Evolutionary conservation across 495 filamentous ascomycete species (phyloP).

Genomic region (Talaromyces liani): DNA sequence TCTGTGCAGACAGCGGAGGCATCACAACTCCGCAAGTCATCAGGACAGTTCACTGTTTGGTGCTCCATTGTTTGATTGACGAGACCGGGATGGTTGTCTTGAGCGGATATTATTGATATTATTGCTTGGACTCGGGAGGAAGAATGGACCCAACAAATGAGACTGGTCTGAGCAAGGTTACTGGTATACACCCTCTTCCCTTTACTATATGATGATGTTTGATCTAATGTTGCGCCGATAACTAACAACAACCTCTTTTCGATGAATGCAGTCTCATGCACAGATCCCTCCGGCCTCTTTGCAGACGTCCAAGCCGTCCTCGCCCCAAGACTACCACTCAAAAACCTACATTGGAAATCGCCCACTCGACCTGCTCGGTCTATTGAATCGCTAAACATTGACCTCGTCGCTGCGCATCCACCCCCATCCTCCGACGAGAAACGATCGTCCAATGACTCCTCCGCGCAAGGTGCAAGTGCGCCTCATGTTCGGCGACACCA

Average conservation of each 20-base stretch:
- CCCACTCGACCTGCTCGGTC: slow-evolving; percentile 82
- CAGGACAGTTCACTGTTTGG: not conserved
- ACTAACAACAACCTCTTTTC: slow-evolving; percentile 8
- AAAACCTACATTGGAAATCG: slow-evolving; percentile 94
- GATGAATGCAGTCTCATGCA: slow-evolving; percentile 52
- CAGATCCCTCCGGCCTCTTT: slow-evolving; percentile 83
- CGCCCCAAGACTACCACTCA: slow-evolving; percentile 73
- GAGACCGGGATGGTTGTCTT: not conserved
- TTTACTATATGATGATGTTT: not conserved
- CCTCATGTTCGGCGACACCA: slow-evolving; percentile 73
- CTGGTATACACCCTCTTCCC: slow-evolving; percentile 25
- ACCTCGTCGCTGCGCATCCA: slow-evolving; percentile 57
- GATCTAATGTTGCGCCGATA: not conserved
- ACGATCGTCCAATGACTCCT: slow-evolving; percentile 27
- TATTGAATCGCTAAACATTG: slow-evolving; percentile 85
- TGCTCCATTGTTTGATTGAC: not conserved
- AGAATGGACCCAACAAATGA: slow-evolving; percentile 41
- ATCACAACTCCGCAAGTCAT: not conserved
- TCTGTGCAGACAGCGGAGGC: not conserved
- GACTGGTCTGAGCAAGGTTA: slow-evolving; percentile 43
- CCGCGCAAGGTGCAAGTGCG: slow-evolving; percentile 13
- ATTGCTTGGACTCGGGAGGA: slow-evolving; percentile 7
- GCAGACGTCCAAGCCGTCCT: slow-evolving; percentile 70
- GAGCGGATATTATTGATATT: not conserved
- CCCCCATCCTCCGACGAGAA: slow-evolving; percentile 15